These are phyloP conservation scores for Rhynchospora tenuis DNA, from an alignment of 176 grass and related monocot genomes.

Conservation along the genomic window DNA sequence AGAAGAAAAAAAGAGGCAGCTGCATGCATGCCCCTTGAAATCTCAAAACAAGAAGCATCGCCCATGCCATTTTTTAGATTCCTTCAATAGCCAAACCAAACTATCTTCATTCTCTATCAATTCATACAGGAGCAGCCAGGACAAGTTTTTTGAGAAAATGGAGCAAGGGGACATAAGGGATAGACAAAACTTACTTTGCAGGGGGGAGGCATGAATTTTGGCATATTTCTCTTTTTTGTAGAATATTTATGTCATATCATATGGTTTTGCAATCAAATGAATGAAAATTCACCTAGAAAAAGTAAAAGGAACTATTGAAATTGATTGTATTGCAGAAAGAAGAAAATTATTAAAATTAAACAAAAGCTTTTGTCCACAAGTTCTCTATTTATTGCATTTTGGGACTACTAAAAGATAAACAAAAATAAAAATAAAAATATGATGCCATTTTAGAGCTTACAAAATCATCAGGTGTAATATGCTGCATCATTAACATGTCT, in stretches of 20 bases:
- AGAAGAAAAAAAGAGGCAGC: neutral
- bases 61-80: neutral
- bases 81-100: neutral
- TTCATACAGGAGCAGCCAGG: neutral
- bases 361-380: neutral
- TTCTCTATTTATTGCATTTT: neutral
- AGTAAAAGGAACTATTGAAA: neutral
- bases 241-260: neutral
- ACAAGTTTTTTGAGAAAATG: neutral
- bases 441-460: conserved; percentile 41
- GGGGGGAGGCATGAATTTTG: neutral
- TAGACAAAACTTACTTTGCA: neutral
- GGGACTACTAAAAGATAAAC: neutral
- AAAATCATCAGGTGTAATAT: conserved; percentile 68
- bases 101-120: neutral
- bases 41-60: neutral
- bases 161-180: neutral
- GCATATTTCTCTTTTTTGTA: neutral
- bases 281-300: neutral
- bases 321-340: conserved; percentile 3
- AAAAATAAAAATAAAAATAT: neutral
- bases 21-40: neutral
- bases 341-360: conserved; percentile 14
- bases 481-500: conserved; percentile 59
- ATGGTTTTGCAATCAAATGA: neutral